Percentiles rank a stretch among this genome's conserved stretches.
These are phyloP conservation scores for Coemansia javaensis DNA, from an alignment of 192 early-diverging fungal genomes.

Conservation along the genomic window DNA sequence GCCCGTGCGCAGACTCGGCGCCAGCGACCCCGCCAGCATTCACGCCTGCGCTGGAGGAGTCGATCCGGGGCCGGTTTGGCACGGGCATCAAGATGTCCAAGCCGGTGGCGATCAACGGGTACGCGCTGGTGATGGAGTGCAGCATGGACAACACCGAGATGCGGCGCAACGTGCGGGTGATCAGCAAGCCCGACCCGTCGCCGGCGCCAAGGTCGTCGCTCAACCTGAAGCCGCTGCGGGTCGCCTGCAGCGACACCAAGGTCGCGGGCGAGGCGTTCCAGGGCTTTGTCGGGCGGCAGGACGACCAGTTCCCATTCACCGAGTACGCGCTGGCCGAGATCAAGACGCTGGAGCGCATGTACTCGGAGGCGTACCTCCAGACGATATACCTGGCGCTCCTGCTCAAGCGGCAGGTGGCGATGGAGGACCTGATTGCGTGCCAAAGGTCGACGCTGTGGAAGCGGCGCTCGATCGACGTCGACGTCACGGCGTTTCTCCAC, in stretches of 20 bases:
- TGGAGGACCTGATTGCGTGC: constrained; percentile 30
- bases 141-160: constrained; percentile 48
- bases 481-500: constrained; percentile 50
- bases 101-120: constrained; percentile 20
- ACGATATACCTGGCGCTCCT: constrained; percentile 49
- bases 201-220: constrained; percentile 19
- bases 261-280: constrained; percentile 29
- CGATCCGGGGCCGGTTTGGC: constrained; percentile 16
- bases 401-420: constrained; percentile 30
- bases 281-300: constrained; percentile 41
- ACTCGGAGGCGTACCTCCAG: constrained; percentile 43
- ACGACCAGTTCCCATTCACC: constrained; percentile 39
- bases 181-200: constrained; percentile 8
- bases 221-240: constrained; percentile 27
- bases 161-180: constrained; percentile 26
- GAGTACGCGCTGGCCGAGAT: constrained; percentile 43
- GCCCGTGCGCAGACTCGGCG: constrained; percentile 15
- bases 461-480: constrained; percentile 39
- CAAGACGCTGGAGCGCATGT: constrained; percentile 42
- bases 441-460: constrained; percentile 40
- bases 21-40: constrained; percentile 29
- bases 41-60: constrained; percentile 30
- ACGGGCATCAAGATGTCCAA: neutral
- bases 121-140: constrained; percentile 49
- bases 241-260: constrained; percentile 14